These are phyloP conservation scores for Scheffersomyces cryptocercus DNA, from an alignment of 1,139 yeast species.

Conservation along the genomic window DNA sequence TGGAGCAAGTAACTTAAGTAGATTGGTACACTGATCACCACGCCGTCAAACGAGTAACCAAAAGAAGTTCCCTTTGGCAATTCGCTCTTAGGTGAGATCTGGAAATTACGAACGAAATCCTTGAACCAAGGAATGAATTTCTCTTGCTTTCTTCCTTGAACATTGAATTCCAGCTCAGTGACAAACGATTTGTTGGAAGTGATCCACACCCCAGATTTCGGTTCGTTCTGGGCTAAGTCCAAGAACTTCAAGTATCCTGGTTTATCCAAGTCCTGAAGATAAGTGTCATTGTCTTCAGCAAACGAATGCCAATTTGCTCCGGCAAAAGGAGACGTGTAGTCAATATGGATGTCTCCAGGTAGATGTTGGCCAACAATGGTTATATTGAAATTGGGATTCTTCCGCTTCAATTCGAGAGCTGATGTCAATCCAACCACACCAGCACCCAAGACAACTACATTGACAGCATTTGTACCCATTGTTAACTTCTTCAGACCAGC, in stretches of 20 bases:
- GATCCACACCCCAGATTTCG: conserved; percentile 47
- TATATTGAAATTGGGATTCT: conserved; percentile 21
- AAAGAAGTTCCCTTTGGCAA: conserved; percentile 31
- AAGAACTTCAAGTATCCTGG: conserved; percentile 41
- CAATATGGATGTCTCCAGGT: conserved; percentile 41
- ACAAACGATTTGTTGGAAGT: conserved; percentile 27
- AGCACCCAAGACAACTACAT: conserved; percentile 38
- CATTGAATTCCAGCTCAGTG: conserved; percentile 26
- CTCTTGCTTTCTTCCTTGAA: conserved; percentile 11
- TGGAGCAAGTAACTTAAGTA: conserved; percentile 48
- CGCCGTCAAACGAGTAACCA: conserved; percentile 48
- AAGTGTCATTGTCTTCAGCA: conserved; percentile 32
- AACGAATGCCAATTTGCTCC: conserved; percentile 52
- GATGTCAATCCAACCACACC: conserved; percentile 45
- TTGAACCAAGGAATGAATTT: conserved; percentile 47
- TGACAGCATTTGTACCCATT: not conserved
- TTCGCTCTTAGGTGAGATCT: conserved; percentile 25
- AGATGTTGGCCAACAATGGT: conserved; percentile 34
- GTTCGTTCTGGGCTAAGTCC: conserved; percentile 41
- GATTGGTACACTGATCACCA: conserved; percentile 51
- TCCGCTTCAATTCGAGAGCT: conserved; percentile 31
- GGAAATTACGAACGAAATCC: conserved; percentile 35
- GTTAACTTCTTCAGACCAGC: no score
- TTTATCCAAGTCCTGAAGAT: conserved; percentile 37
- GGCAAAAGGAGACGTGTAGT: conserved; percentile 43